Base-by-base conservation (phyloP, 2,329 filamentous ascomycete species). In the Purpureocillium takamizusanense region DNA sequence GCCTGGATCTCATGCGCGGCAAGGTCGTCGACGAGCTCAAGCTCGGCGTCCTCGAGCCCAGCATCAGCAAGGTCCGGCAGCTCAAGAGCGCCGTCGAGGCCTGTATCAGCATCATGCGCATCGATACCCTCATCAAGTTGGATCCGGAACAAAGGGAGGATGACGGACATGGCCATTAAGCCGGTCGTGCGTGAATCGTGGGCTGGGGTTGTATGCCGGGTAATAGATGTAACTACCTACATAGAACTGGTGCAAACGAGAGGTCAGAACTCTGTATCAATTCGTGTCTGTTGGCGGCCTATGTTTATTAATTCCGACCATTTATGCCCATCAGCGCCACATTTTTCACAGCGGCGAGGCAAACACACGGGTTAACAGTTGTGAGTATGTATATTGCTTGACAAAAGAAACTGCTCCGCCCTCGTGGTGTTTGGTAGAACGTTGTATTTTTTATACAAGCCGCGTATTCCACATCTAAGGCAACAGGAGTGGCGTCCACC, bases 101-200 rank as follows among this genome's bases (percentile, higher is more conserved):
- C 39, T 97, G 92, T 65, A 94, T 98, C 64, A 86, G 88, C 57
- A 97, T 98, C 61, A 97, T 98, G 92, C 79, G 92, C 56, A 98
- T 98, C 60, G 92, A 98, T 70, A 97, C 92, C 48, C 74, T 98
- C 65, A 97, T 98, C 68, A 94, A 94, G 72, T 70, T 98, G 63
- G 92, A 98, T 72, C 89, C 89, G 14, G 88, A 95, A 70, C 76
- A 82, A 70, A 74, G 76, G 57, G 76, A 80, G 55, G 78, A 78
- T 50, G 84, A 94, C 66, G 88, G 86, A 41, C 86, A 94, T 65
- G 87, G 83, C 39, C 87, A 94, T 68, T 92, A 56, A 58, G 17
- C 10, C 14, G 33, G 37, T 8, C 30, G 32, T 16, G 18, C 18
- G 2, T 27, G 32, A 29, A 35, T 7, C 18, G 36, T 7, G 30